A percentile compares a stretch with the other conserved stretches of the same genome.
These are phyloP conservation scores for Aegilops speltoides DNA, from an alignment of 176 grass and related monocot species.

Conservation along the genomic window DNA sequence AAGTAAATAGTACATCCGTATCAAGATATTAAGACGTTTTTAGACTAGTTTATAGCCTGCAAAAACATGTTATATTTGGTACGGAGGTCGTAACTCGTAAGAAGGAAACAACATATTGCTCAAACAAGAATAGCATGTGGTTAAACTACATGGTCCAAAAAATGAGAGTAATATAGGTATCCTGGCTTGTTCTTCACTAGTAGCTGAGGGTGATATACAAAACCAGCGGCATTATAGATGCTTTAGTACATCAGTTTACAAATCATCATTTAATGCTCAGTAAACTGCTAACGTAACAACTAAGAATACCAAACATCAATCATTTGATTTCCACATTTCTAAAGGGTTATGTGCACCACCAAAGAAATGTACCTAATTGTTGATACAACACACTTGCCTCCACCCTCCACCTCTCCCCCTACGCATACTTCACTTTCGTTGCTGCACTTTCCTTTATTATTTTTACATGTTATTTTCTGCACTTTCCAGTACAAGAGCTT, in stretches of 20 bases:
- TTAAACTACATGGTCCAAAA: background rate
- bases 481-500: constrained; percentile 63
- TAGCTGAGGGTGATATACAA: too few species aligned
- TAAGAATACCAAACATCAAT: background rate
- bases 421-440: constrained; percentile 59
- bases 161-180: background rate
- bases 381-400: constrained; percentile 75
- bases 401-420: constrained; percentile 69
- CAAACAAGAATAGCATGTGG: background rate
- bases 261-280: background rate
- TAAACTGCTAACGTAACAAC: background rate
- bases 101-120: background rate
- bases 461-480: too few species aligned
- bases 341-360: background rate
- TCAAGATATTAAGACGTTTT: background rate
- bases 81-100: background rate
- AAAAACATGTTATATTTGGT: too few species aligned
- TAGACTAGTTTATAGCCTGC: too few species aligned
- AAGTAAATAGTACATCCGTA: too few species aligned
- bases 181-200: background rate
- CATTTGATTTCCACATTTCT: background rate
- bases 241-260: background rate
- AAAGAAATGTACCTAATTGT: constrained; percentile 71
- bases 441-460: constrained; percentile 21
- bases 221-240: background rate